phyloP scores from a whole-genome alignment of 129 eudicot species.

The carrot (Daucus carota) region DH1_v3.0 NC_030381.2:19377001-19377500 shows the following conservation, averaged over 20 bases:
- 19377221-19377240: not conserved
- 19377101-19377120: not conserved
- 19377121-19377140: not conserved
- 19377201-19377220: not conserved
- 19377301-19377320: not conserved
- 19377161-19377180: no score
- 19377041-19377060: not conserved
- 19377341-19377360: not conserved
- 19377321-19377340: not conserved
- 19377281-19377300: not conserved
- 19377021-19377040: not conserved
- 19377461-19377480: not conserved
- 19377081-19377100: not conserved
- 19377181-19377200: not conserved
- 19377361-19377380: not conserved
- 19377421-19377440: not conserved
- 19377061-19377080: not conserved
- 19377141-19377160: not conserved
- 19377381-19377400: not conserved
- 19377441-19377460: not conserved
- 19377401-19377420: not conserved
- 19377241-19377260: not conserved
- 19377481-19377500: not conserved
- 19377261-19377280: not conserved
- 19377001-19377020: not conserved